Evolutionary conservation across 148 eudicot species (phyloP).

Genomic region (Arctostaphylos glauca): DNA sequence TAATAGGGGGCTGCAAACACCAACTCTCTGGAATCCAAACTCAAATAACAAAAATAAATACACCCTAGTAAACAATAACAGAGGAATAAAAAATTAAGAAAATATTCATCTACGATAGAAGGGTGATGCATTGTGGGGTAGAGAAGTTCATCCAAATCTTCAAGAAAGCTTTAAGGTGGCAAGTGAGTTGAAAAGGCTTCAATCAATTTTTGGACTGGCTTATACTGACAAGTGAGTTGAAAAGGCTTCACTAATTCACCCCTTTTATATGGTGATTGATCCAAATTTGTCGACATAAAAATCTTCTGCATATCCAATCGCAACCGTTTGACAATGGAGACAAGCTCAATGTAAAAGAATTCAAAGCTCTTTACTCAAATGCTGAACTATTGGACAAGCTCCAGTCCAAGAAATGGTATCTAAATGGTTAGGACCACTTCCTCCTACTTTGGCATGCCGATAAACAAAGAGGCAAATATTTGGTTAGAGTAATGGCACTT

Average conservation of each 20-base stretch:
- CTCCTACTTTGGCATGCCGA: not conserved
- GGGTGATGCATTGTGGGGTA: too few relatives aligned
- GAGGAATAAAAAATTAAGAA: too few relatives aligned
- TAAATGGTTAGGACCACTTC: not conserved
- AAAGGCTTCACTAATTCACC: not conserved
- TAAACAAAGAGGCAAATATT: not conserved
- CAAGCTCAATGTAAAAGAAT: not conserved
- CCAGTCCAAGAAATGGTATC: not conserved
- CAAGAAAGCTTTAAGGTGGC: too few relatives aligned
- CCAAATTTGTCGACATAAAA: not conserved
- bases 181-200: too few relatives aligned
- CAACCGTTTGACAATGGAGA: not conserved
- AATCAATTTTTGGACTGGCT: too few relatives aligned
- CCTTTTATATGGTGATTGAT: not conserved
- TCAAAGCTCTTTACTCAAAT: not conserved
- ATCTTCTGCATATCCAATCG: not conserved
- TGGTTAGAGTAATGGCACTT: not conserved
- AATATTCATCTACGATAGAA: too few relatives aligned
- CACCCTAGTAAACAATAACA: too few relatives aligned
- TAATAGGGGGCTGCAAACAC: too few relatives aligned
- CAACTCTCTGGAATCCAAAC: too few relatives aligned
- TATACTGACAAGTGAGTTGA: too few relatives aligned
- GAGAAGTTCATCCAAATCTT: too few relatives aligned
- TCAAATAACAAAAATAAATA: too few relatives aligned
- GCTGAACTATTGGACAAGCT: not conserved